These are phyloP conservation scores for Mycena sp. DNA, from an alignment of 1,284 basidiomycete genomes.

Conservation along the genomic window DNA sequence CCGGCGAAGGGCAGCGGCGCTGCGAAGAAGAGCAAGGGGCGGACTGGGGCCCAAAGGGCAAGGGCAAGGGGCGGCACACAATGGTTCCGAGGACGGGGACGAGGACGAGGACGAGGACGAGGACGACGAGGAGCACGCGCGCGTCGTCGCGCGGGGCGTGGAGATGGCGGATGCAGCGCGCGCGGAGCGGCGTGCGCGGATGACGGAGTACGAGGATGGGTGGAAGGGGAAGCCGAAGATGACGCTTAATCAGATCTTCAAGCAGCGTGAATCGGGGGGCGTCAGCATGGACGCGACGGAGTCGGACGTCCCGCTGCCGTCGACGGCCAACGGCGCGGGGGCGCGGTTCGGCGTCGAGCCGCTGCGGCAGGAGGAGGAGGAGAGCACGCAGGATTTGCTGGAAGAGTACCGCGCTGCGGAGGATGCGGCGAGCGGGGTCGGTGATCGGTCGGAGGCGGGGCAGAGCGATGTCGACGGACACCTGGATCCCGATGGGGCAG, in stretches of 20 bases:
- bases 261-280: neutral
- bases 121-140: slow-evolving; percentile 12
- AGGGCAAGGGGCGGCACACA: slow-evolving; percentile 5
- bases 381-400: slow-evolving; percentile 54
- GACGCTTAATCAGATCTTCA: slow-evolving; percentile 15
- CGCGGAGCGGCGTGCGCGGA: slow-evolving; percentile 7
- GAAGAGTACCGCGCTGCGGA: slow-evolving; percentile 33
- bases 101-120: slow-evolving; percentile 24
- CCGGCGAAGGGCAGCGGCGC: slow-evolving; percentile 35
- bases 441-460: slow-evolving; percentile 6
- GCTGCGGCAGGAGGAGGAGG: slow-evolving; percentile 53
- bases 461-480: slow-evolving; percentile 1
- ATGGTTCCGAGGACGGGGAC: no score
- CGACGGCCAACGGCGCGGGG: neutral
- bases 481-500: slow-evolving; percentile 13
- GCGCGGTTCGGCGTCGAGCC: neutral
- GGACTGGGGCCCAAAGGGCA: neutral
- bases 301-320: slow-evolving; percentile 8
- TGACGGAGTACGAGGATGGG: slow-evolving; percentile 4
- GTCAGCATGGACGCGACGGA: slow-evolving; percentile 20
- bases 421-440: neutral
- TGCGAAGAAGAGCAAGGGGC: slow-evolving; percentile 23
- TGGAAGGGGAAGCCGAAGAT: neutral
- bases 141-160: slow-evolving; percentile 11
- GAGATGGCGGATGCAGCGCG: slow-evolving; percentile 16